Percentiles rank a stretch among this genome's conserved stretches.
phyloP scores from a whole-genome alignment of 2,329 filamentous ascomycete genomes.

The Penicillium sp. region DNA sequence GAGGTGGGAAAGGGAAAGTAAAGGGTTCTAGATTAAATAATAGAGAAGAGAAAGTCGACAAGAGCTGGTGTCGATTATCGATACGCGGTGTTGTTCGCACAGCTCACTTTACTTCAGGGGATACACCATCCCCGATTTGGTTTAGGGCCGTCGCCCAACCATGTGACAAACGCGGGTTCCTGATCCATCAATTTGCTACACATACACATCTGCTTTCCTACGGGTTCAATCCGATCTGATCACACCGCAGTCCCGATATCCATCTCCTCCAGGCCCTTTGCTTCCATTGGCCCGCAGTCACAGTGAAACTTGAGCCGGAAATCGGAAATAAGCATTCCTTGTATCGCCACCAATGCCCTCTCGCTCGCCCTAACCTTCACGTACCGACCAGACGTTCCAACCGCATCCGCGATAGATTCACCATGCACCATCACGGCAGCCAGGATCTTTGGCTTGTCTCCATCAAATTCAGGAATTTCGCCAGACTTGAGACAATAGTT shows the following conservation, averaged over 20 bases:
- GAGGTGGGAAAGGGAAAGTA: constrained; percentile 1
- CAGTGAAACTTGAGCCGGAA: constrained; percentile 64
- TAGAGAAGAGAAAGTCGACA: constrained; percentile 5
- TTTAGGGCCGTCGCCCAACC: constrained; percentile 18
- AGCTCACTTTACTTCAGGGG: constrained; percentile 24
- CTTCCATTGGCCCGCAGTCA: constrained; percentile 50
- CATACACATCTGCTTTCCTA: not conserved
- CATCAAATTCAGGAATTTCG: constrained; percentile 46
- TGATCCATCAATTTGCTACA: not conserved
- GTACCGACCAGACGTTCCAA: constrained; percentile 65
- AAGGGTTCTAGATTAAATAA: constrained; percentile 20
- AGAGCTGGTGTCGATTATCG: constrained; percentile 9
- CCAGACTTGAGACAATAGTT: constrained; percentile 52
- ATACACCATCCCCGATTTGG: constrained; percentile 17
- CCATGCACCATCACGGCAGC: constrained; percentile 77
- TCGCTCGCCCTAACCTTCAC: constrained; percentile 62
- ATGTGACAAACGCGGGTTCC: constrained; percentile 20
- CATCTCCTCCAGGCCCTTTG: constrained; percentile 3
- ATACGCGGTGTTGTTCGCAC: constrained; percentile 21
- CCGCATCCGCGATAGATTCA: constrained; percentile 60
- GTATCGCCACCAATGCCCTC: constrained; percentile 42
- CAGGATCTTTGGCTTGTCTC: constrained; percentile 54
- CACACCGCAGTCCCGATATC: constrained; percentile 33
- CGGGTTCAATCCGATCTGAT: not conserved
- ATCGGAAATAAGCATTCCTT: constrained; percentile 53